A percentile compares a stretch with the other conserved stretches of the same genome.
Conservation (phyloP, 257 asterid genomes). For the Datura wrightii region DNA sequence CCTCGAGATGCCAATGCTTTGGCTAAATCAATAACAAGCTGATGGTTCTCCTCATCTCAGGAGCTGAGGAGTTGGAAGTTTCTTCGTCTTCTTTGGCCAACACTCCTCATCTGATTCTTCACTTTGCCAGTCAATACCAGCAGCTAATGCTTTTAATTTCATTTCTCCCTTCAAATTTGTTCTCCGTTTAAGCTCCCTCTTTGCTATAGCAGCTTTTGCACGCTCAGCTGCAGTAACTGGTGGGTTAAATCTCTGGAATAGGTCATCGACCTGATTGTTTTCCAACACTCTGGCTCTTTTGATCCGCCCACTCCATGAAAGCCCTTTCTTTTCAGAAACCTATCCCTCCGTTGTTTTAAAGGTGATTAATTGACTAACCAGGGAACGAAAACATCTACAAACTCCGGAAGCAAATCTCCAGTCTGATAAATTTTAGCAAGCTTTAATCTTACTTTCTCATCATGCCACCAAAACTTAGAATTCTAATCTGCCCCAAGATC, state of each 20-base stretch:
- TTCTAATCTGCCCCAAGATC: not conserved
- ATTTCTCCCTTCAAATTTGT: not conserved
- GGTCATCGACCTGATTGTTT: slow-evolving; percentile 5
- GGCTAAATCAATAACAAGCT: slow-evolving; percentile 31
- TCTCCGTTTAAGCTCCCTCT: slow-evolving; percentile 30
- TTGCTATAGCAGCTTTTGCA: slow-evolving; percentile 31
- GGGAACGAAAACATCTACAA: slow-evolving; percentile 27
- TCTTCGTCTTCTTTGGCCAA: slow-evolving; percentile 13
- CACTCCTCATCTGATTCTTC: slow-evolving; percentile 36
- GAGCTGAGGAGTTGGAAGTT: slow-evolving; percentile 27
- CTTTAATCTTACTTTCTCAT: slow-evolving; percentile 28
- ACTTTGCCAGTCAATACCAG: slow-evolving; percentile 34
- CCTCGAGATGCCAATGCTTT: slow-evolving; percentile 25
- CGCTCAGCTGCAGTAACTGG: slow-evolving; percentile 30
- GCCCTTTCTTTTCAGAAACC: slow-evolving; percentile 26
- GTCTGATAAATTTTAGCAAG: slow-evolving; percentile 31
- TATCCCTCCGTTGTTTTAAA: not conserved
- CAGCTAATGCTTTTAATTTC: slow-evolving; percentile 4
- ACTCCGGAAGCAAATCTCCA: slow-evolving; percentile 27
- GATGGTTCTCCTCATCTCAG: slow-evolving; percentile 34
- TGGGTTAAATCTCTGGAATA: slow-evolving; percentile 29
- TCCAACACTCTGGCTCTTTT: slow-evolving; percentile 33
- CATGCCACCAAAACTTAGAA: slow-evolving; percentile 30
- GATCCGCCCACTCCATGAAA: slow-evolving; percentile 6
- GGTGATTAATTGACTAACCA: slow-evolving; percentile 25